phyloP scores from a whole-genome alignment of 352 stramenopile genomes.

The Phytophthora fragariae region DNA sequence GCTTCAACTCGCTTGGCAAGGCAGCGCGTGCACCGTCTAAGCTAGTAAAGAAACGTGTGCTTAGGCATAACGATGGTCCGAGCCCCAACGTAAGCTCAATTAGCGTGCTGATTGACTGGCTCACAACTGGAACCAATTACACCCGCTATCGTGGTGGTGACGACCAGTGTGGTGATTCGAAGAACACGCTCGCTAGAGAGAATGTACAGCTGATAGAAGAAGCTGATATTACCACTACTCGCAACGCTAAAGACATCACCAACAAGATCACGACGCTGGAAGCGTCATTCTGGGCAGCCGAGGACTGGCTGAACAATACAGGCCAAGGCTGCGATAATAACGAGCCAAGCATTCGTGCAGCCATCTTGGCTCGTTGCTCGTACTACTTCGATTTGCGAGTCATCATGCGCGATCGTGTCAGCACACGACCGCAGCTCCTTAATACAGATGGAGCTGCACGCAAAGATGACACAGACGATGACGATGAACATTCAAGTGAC shows the following conservation, averaged over 20 bases:
- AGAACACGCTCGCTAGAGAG: no score
- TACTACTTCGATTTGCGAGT: slow-evolving; percentile 17
- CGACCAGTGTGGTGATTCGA: no score
- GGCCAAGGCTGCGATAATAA: slow-evolving; percentile 2
- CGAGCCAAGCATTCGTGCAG: slow-evolving; percentile 1
- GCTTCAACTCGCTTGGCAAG: no score
- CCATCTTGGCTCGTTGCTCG: slow-evolving; percentile 7
- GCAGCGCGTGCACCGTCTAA: no score
- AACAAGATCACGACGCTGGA: slow-evolving; percentile 8
- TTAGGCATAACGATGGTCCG: slow-evolving; percentile 2
- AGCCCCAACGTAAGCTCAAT: not conserved
- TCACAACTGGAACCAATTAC: not conserved
- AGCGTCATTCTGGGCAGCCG: not conserved
- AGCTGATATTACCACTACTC: not conserved
- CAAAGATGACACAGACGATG: not conserved
- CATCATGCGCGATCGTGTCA: slow-evolving; percentile 8
- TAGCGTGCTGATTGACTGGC: not conserved
- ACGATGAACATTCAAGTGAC: not conserved
- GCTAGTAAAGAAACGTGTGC: not conserved
- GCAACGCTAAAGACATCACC: slow-evolving; percentile 10
- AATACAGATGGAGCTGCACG: slow-evolving; percentile 1
- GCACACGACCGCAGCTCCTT: slow-evolving; percentile 10
- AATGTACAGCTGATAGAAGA: not conserved
- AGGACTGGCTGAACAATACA: slow-evolving; percentile 4
- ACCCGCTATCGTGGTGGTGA: no score